Evolutionary conservation across 768 basidiomycete species (phyloP).

Genomic region (Zangia roseola): DNA sequence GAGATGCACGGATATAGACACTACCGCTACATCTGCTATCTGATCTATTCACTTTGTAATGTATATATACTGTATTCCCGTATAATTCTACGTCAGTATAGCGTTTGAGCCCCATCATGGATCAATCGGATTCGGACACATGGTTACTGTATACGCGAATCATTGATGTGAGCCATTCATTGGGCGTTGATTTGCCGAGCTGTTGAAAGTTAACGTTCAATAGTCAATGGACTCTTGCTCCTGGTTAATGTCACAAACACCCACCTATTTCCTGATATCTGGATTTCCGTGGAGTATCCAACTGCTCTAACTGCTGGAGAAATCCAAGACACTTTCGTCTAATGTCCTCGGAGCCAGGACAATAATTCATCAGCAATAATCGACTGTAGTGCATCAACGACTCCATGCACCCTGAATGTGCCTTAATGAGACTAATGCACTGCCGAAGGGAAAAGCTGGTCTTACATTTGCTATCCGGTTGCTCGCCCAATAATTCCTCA

Average conservation of each 20-base stretch:
- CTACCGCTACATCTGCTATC: no score
- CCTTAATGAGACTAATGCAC: background rate
- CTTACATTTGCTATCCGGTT: slow-evolving; percentile 92
- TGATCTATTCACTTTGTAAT: no score
- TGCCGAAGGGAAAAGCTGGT: background rate
- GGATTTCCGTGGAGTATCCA: slow-evolving; percentile 65
- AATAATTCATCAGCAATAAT: slow-evolving; percentile 55
- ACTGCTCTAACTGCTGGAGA: slow-evolving; percentile 50
- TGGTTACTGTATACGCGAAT: no score
- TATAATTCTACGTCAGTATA: no score
- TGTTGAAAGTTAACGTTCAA: no score
- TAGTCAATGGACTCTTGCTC: no score
- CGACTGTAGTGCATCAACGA: slow-evolving; percentile 82
- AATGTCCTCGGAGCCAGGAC: slow-evolving; percentile 37
- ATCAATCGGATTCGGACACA: no score
- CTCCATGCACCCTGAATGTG: slow-evolving; percentile 84
- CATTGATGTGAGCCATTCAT: no score
- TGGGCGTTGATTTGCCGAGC: no score
- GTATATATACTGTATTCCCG: no score
- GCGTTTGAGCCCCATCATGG: no score
- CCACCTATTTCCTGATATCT: slow-evolving; percentile 71
- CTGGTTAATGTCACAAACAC: slow-evolving; percentile 12
- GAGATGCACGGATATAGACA: no score
- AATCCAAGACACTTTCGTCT: slow-evolving; percentile 48
- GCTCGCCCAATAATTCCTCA: slow-evolving; percentile 79